Percentiles rank a stretch among this genome's conserved stretches.
These are phyloP conservation scores for Lizanozyma gosingica DNA, from an alignment of 1,139 yeast species.

Conservation along the genomic window DNA sequence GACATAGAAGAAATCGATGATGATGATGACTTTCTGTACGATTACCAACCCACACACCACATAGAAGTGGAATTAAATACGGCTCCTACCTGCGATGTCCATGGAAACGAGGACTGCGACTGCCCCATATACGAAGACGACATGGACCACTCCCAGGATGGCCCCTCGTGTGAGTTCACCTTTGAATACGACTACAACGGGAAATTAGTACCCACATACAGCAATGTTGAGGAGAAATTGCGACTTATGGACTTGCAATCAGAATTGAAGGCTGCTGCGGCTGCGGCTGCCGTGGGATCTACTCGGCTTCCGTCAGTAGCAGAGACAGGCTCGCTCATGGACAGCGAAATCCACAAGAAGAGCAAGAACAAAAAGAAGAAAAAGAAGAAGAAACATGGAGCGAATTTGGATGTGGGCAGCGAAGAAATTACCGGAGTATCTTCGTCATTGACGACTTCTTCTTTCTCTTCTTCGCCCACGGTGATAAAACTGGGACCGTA, in stretches of 20 bases:
- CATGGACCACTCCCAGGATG: conserved; percentile 14
- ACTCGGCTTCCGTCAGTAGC: conserved; percentile 9
- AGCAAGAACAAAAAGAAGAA: conserved; percentile 18
- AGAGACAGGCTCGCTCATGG: conserved; percentile 10
- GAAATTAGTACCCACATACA: conserved; percentile 32
- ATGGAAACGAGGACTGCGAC: conserved; percentile 23
- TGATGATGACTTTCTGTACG: conserved; percentile 16
- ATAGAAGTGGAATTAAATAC: conserved; percentile 35
- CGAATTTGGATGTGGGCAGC: too few species aligned
- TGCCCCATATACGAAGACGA: conserved; percentile 20
- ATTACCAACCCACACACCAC: conserved; percentile 27
- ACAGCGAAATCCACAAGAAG: conserved; percentile 8
- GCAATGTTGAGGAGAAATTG: conserved; percentile 32
- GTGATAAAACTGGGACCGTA: conserved; percentile 1
- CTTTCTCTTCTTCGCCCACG: not conserved
- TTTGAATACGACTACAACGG: conserved; percentile 38
- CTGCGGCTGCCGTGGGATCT: conserved; percentile 7
- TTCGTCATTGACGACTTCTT: not conserved
- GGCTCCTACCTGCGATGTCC: conserved; percentile 23
- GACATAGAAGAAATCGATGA: conserved; percentile 29
- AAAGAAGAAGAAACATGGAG: conserved; percentile 9
- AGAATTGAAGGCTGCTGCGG: conserved; percentile 1
- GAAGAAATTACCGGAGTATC: not conserved
- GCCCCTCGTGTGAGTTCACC: conserved; percentile 36
- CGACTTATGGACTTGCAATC: conserved; percentile 19